Percentiles rank a stretch among this genome's conserved stretches.
phyloP scores from a whole-genome alignment of 371 early-diverging fungal genomes.

The Syncephalastrum sp. region DNA sequence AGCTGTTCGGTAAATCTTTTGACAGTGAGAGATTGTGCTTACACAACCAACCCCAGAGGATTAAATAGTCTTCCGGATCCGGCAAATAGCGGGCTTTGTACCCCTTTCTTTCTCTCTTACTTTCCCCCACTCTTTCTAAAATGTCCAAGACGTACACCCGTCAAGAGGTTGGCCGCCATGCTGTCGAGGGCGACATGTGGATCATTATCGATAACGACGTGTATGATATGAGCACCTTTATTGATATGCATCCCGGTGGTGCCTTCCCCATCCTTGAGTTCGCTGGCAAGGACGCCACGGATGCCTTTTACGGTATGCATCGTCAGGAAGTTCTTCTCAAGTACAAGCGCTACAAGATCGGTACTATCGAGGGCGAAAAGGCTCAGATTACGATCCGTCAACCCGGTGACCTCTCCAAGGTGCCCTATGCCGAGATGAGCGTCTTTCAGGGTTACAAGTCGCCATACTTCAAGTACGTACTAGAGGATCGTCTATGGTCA shows the following conservation, averaged over 20 bases:
- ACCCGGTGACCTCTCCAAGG: conserved; percentile 45
- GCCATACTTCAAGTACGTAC: conserved; percentile 57
- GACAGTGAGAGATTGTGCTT: no score
- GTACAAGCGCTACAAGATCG: conserved; percentile 40
- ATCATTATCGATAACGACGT: conserved; percentile 82
- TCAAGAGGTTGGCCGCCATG: conserved; percentile 79
- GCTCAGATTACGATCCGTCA: conserved; percentile 27
- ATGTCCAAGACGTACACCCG: conserved; percentile 46
- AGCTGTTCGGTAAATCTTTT: no score
- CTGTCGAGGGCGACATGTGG: conserved; percentile 80
- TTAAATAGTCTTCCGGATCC: no score
- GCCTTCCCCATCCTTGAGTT: conserved; percentile 63
- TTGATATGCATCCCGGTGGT: conserved; percentile 94
- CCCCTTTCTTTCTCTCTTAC: no score
- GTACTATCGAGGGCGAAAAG: conserved; percentile 43
- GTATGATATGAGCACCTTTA: conserved; percentile 88
- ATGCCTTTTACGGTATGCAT: conserved; percentile 69
- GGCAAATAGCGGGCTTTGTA: no score
- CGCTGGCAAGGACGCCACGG: conserved; percentile 75
- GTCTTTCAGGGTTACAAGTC: conserved; percentile 55
- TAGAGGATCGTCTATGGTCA: neutral
- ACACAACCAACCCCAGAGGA: no score
- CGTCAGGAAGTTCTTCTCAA: conserved; percentile 65
- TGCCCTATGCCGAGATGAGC: conserved; percentile 59
- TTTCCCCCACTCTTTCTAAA: no score